Base-by-base conservation (phyloP, 371 early-diverging fungal genomes). In the Cokeromyces recurvatus region DNA sequence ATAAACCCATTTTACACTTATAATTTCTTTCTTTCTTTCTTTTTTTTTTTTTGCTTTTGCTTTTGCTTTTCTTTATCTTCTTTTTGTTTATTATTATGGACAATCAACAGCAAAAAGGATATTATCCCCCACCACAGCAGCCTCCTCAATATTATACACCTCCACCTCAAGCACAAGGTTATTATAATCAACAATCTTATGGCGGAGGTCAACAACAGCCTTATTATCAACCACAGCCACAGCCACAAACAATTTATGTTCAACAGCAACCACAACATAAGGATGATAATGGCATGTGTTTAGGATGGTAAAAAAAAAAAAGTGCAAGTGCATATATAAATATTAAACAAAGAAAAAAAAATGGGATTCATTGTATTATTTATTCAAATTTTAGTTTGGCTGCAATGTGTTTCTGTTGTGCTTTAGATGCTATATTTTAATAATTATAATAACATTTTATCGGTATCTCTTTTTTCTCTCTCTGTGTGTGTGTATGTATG, bases 341-440 rank as follows among this genome's bases (percentile, higher is more conserved):
- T n/a, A n/a, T n/a, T n/a, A n/a, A n/a, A n/a, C n/a, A n/a, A n/a
- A n/a, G n/a, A n/a, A n/a, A n/a, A n/a, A n/a, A n/a, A n/a, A n/a
- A n/a, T n/a, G n/a, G n/a, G n/a, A n/a, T n/a, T n/a, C n/a, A n/a
- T n/a, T n/a, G n/a, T n/a, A n/a, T n/a, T 25, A 23, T 46, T 12
- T 19, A 31, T 36, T 21, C 4, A 9, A 32, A 16, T 22, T 4
- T 11, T 66, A 66, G 67, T 63, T 38, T 67, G 46, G 73, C 73
- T 44, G 70, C 70, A 10, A 40, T 59, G 43, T 69, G 70, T 53
- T 59, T 66, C 48, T 69, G 70, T 35, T 69, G 70, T 57, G 63
- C 70, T 48, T 49, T 69, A 47, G 70, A 69, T 51, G 68, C 65
- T 27, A 48, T 50, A 11, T 51, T 34, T 49, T 63, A 48, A 52